Evolutionary conservation across 352 stramenopile species (phyloP).

Genomic region (Nothophytophthora sp.): DNA sequence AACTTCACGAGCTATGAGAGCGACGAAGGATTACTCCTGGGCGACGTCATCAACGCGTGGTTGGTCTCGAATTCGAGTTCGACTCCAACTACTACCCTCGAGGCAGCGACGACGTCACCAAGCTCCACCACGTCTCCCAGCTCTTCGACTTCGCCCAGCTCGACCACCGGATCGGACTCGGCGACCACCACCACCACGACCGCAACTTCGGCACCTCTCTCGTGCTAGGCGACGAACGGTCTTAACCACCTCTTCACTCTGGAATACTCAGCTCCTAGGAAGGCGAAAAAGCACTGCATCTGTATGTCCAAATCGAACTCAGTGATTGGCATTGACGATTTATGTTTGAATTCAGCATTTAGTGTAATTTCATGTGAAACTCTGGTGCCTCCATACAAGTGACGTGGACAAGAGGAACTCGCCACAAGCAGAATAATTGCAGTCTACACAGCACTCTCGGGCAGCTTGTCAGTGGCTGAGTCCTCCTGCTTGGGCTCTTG

Average conservation of each 20-base stretch:
- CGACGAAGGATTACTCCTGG: conserved; percentile 27
- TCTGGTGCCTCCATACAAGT: no score
- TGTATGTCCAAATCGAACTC: no score
- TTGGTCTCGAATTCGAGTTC: conserved; percentile 15
- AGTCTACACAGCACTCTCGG: conserved; percentile 10
- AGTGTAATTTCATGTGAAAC: no score
- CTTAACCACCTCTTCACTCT: conserved; percentile 3
- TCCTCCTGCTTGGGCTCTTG: conserved; percentile 26
- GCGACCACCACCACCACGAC: background rate
- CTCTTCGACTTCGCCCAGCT: background rate
- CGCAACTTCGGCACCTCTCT: background rate
- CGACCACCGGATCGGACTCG: background rate
- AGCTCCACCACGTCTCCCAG: background rate
- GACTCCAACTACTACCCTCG: background rate
- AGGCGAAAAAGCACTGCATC: no score
- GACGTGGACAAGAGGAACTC: no score
- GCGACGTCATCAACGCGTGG: conserved; percentile 19
- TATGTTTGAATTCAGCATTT: no score
- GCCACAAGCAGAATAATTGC: background rate
- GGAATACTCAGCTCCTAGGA: no score
- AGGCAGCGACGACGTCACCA: background rate
- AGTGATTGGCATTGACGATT: no score
- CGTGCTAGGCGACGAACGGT: conserved; percentile 7
- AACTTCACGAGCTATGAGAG: conserved; percentile 28
- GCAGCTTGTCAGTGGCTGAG: conserved; percentile 5